phyloP scores from a whole-genome alignment of 768 basidiomycete genomes.

The Dioszegia hungarica region DNA sequence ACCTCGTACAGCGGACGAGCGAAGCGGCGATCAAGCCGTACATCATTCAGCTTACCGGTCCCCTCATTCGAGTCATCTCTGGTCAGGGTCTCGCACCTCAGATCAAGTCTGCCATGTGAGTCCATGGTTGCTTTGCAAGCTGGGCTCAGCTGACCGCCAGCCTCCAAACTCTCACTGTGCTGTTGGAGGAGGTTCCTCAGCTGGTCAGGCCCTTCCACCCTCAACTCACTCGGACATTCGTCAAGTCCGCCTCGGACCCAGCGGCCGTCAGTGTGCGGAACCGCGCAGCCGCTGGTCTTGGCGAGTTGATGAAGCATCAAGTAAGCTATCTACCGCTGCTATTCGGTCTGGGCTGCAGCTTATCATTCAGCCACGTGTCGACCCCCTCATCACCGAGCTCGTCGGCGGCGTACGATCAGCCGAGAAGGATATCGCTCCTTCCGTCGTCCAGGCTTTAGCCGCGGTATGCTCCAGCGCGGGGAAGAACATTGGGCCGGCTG shows the following conservation, averaged over 20 bases:
- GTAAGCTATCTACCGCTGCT: slow-evolving; percentile 6
- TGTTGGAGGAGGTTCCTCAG: slow-evolving; percentile 76
- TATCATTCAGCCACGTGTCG: slow-evolving; percentile 60
- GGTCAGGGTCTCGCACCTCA: slow-evolving; percentile 72
- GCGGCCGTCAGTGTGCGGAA: slow-evolving; percentile 72
- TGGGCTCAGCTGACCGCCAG: slow-evolving; percentile 18
- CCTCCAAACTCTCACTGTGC: slow-evolving; percentile 72
- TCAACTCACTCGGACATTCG: slow-evolving; percentile 90
- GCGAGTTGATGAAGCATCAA: slow-evolving; percentile 75
- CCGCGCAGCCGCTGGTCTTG: slow-evolving; percentile 77
- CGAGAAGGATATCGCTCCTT: slow-evolving; percentile 69
- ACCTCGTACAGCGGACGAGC: slow-evolving; percentile 84
- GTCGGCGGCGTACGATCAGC: slow-evolving; percentile 49
- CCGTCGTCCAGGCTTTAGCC: slow-evolving; percentile 70
- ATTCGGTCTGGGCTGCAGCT: background rate
- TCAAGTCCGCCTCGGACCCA: slow-evolving; percentile 81
- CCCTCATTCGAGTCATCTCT: slow-evolving; percentile 88
- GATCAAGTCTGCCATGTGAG: slow-evolving; percentile 78
- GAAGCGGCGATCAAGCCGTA: slow-evolving; percentile 83
- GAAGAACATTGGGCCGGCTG: slow-evolving; percentile 70
- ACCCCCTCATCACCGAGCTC: slow-evolving; percentile 90
- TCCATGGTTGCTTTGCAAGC: background rate
- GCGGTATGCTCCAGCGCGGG: slow-evolving; percentile 67
- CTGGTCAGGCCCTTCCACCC: slow-evolving; percentile 99
- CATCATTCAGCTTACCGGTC: slow-evolving; percentile 91